Percentiles rank a stretch among this genome's conserved stretches.
Conservation (phyloP, 176 grass and related monocot species). For the Otatea glauca region DNA sequence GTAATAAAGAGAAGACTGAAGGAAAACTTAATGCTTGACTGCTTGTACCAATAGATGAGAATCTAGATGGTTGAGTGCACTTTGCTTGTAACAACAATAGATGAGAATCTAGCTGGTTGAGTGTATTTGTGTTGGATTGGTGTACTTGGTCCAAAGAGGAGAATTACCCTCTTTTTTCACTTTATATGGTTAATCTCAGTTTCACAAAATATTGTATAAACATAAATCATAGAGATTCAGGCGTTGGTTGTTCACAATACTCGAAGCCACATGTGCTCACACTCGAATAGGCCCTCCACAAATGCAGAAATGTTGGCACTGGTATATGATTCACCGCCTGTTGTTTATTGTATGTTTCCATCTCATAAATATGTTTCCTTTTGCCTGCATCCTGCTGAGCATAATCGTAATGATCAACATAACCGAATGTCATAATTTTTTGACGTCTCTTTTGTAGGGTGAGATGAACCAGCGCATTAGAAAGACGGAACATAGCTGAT, state of each 20-base stretch:
- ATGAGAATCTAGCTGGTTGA: slow-evolving; percentile 19
- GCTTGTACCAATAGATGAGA: slow-evolving; percentile 3
- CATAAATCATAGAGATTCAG: slow-evolving; percentile 10
- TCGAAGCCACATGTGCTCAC: not conserved
- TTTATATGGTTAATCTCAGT: not conserved
- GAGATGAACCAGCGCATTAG: not conserved
- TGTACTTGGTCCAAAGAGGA: slow-evolving; percentile 9
- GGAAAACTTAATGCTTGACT: not conserved
- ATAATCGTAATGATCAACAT: not conserved
- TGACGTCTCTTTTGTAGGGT: slow-evolving; percentile 19
- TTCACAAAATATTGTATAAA: slow-evolving; percentile 14
- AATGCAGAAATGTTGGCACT: slow-evolving; percentile 18
- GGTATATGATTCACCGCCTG: slow-evolving; percentile 16
- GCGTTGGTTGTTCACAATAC: not conserved
- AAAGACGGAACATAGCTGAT: slow-evolving; percentile 11
- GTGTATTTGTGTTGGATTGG: slow-evolving; percentile 1
- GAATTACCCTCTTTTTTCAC: not conserved
- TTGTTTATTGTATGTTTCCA: slow-evolving; percentile 7
- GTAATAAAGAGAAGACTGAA: not conserved
- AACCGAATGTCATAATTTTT: not conserved
- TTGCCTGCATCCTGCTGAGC: not conserved
- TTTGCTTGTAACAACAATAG: not conserved
- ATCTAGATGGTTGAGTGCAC: not conserved
- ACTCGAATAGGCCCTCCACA: not conserved
- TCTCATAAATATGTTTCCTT: not conserved